These are phyloP conservation scores for Penicillium psychrofluorescens DNA, from an alignment of 495 filamentous ascomycete species.

Conservation along the genomic window DNA sequence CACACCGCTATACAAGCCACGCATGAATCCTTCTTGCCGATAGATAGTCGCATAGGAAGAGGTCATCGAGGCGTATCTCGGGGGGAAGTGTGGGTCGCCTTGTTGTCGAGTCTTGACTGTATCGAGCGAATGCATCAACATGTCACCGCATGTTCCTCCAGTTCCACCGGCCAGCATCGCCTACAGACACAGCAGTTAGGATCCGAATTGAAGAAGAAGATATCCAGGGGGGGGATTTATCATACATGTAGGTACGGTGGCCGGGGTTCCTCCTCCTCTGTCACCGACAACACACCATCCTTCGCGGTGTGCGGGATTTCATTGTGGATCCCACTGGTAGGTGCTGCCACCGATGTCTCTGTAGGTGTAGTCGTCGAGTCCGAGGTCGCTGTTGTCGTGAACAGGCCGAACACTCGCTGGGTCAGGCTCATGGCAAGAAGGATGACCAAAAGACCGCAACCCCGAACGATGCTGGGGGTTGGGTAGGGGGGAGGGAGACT, in stretches of 20 bases:
- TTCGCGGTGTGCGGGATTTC: slow-evolving; percentile 9
- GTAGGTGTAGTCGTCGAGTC: slow-evolving; percentile 9
- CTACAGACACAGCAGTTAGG: slow-evolving; percentile 31
- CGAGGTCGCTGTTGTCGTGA: slow-evolving; percentile 29
- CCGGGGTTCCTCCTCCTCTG: slow-evolving; percentile 45
- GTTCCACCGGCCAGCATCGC: slow-evolving; percentile 90
- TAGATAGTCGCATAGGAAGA: slow-evolving; percentile 87
- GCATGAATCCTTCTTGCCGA: slow-evolving; percentile 79
- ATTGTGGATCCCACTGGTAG: slow-evolving; percentile 1
- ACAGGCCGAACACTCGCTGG: slow-evolving; percentile 37
- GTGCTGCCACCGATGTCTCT: neutral
- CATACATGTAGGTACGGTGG: slow-evolving; percentile 62
- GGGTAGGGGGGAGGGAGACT: slow-evolving; percentile 7
- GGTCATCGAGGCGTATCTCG: slow-evolving; percentile 83
- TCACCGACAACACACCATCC: slow-evolving; percentile 2
- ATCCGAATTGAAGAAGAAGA: too few relatives aligned
- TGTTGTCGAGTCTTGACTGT: slow-evolving; percentile 99
- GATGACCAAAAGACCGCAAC: slow-evolving; percentile 14
- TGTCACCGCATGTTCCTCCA: slow-evolving; percentile 87
- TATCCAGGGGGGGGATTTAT: neutral
- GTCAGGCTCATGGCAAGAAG: slow-evolving; percentile 42
- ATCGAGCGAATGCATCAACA: slow-evolving; percentile 98
- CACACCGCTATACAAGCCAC: slow-evolving; percentile 91
- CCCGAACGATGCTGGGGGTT: slow-evolving; percentile 17
- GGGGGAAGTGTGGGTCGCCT: slow-evolving; percentile 84